These are phyloP conservation scores for Dispira parvispora DNA, from an alignment of 192 early-diverging fungal species.

Conservation along the genomic window DNA sequence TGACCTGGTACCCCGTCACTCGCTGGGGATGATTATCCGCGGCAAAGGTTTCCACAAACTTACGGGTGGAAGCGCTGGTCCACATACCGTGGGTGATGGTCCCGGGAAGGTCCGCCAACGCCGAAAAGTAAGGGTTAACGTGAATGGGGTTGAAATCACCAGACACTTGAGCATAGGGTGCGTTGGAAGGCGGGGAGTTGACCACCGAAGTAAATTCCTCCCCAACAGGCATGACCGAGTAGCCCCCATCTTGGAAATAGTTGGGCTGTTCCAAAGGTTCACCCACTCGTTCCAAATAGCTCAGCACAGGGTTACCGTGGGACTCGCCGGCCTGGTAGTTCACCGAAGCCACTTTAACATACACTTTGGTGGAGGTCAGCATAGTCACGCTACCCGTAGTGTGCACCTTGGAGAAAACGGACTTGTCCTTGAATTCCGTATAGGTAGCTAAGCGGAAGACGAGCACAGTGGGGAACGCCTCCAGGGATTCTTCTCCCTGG, in stretches of 20 bases:
- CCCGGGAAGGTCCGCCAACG: constrained; percentile 72
- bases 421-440: constrained; percentile 40
- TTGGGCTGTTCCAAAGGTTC: constrained; percentile 73
- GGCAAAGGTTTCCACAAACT: constrained; percentile 90
- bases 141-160: constrained; percentile 94
- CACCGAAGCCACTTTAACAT: constrained; percentile 68
- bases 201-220: constrained; percentile 75
- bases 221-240: constrained; percentile 79
- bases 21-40: constrained; percentile 84
- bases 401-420: constrained; percentile 47
- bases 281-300: constrained; percentile 75
- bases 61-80: constrained; percentile 84
- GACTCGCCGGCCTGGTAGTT: constrained; percentile 53
- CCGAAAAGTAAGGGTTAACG: constrained; percentile 88
- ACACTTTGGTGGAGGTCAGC: constrained; percentile 65
- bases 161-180: constrained; percentile 70
- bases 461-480: constrained; percentile 45
- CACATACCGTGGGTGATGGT: constrained; percentile 98
- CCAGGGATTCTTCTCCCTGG: constrained; percentile 12
- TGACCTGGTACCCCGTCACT: constrained; percentile 68
- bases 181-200: constrained; percentile 70
- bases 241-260: constrained; percentile 81
- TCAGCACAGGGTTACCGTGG: constrained; percentile 76
- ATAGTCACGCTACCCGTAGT: constrained; percentile 60
- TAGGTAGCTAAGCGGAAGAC: constrained; percentile 63